A percentile compares a stretch with the other conserved stretches of the same genome.
Conservation (phyloP, 176 grass and related monocot species). For the Alopecurus myosuroides region DNA sequence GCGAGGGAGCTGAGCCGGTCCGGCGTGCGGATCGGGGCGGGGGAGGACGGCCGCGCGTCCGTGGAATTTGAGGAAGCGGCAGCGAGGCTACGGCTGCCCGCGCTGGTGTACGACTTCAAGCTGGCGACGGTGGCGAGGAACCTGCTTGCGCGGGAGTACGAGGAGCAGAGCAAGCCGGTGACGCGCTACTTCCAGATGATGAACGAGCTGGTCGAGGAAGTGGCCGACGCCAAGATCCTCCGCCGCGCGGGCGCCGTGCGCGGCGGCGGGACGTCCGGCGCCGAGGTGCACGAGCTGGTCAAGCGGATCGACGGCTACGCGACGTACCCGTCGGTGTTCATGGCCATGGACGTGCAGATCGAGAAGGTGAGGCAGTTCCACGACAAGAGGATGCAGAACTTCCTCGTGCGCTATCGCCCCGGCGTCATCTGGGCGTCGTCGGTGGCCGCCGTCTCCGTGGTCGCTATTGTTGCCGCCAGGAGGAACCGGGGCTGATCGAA, state of each 20-base stretch:
- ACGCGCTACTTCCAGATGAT: conserved; percentile 63
- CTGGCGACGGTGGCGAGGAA: conserved; percentile 50
- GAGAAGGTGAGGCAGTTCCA: conserved; percentile 23
- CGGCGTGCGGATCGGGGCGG: conserved; percentile 29
- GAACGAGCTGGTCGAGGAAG: conserved; percentile 46
- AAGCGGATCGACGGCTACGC: conserved; percentile 43
- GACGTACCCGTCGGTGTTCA: conserved; percentile 49
- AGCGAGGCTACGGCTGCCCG: conserved; percentile 22
- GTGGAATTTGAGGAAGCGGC: conserved; percentile 4
- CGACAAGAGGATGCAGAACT: conserved; percentile 39
- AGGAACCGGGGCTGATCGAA: conserved; percentile 16
- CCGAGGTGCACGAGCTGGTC: conserved; percentile 27
- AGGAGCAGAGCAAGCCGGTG: conserved; percentile 36
- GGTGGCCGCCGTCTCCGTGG: conserved; percentile 30
- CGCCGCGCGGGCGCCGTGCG: conserved; percentile 26
- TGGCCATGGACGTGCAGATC: conserved; percentile 43
- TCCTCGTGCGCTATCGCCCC: conserved; percentile 44
- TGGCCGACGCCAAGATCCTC: conserved; percentile 34
- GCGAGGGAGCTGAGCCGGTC: conserved; percentile 29
- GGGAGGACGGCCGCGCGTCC: background rate
- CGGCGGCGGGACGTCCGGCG: conserved; percentile 14
- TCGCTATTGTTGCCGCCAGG: conserved; percentile 25
- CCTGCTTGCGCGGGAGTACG: conserved; percentile 46
- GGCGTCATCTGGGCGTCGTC: conserved; percentile 40
- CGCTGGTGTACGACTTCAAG: conserved; percentile 46